phyloP scores from a whole-genome alignment of 2,329 filamentous ascomycete genomes.

The Myriosclerotinia scirpicola region DNA sequence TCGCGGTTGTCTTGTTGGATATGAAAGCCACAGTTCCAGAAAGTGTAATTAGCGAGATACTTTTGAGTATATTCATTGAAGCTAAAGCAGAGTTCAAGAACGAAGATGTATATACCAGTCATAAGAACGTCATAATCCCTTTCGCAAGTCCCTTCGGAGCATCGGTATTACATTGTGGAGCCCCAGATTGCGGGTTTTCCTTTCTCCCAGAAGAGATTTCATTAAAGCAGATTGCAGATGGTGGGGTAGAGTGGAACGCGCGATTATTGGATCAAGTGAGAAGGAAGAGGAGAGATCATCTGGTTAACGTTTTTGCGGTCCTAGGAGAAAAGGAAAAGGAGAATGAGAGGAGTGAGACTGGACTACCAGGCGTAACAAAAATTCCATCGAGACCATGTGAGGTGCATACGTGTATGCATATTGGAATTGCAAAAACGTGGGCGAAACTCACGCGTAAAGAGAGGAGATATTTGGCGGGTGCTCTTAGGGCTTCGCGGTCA shows the following conservation, averaged over 20 bases:
- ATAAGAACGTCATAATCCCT: background rate
- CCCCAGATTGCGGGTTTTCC: background rate
- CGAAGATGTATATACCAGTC: background rate
- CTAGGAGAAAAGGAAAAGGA: background rate
- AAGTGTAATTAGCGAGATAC: background rate
- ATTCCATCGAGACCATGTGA: background rate
- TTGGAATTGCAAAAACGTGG: conserved; percentile 1
- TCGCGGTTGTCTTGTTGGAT: background rate
- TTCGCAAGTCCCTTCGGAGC: background rate
- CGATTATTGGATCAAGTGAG: background rate
- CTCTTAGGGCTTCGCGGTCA: no score
- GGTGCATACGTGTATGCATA: background rate
- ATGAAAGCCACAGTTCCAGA: background rate
- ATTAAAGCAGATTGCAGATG: background rate
- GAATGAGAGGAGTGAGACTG: background rate
- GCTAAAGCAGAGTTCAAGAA: background rate
- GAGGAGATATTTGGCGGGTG: background rate
- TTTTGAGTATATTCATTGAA: background rate
- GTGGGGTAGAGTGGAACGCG: background rate
- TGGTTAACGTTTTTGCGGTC: background rate
- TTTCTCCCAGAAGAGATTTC: background rate
- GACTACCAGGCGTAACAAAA: background rate
- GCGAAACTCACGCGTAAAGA: background rate
- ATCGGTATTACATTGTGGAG: background rate
- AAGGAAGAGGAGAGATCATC: background rate